A percentile compares a stretch with the other conserved stretches of the same genome.
phyloP scores from a whole-genome alignment of 768 basidiomycete species.

The Baorangia bicolor region DNA sequence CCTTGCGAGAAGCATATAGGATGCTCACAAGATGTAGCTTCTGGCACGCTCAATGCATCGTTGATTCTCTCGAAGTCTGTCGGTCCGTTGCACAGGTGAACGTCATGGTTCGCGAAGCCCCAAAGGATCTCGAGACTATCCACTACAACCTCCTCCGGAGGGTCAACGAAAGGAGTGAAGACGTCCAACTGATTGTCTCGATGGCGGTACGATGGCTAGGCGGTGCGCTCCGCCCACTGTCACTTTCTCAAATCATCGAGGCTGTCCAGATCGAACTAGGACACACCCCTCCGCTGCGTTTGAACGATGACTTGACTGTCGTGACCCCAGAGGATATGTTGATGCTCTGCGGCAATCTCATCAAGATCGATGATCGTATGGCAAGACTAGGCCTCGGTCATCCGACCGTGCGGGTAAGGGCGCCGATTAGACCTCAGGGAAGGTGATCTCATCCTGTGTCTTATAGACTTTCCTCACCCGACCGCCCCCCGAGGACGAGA shows the following conservation, averaged over 20 bases:
- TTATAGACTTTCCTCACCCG: conserved; percentile 26
- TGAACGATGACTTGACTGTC: conserved; percentile 27
- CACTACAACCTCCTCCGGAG: conserved; percentile 23
- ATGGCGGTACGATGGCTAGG: conserved; percentile 25
- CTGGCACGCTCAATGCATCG: conserved; percentile 28
- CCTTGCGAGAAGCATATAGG: background rate
- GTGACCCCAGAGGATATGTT: conserved; percentile 27
- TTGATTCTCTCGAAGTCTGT: conserved; percentile 28
- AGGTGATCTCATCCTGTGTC: background rate
- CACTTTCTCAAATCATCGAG: conserved; percentile 28
- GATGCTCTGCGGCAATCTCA: conserved; percentile 25
- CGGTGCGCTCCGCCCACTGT: conserved; percentile 27
- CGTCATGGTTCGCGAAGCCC: conserved; percentile 14
- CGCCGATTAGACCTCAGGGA: background rate
- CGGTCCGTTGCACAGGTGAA: conserved; percentile 27
- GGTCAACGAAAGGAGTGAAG: conserved; percentile 21
- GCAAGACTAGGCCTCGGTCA: conserved; percentile 23
- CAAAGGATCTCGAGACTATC: conserved; percentile 21
- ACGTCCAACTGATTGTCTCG: conserved; percentile 25
- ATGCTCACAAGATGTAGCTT: conserved; percentile 17
- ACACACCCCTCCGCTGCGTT: conserved; percentile 15
- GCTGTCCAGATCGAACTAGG: conserved; percentile 31
- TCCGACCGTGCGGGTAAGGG: conserved; percentile 23
- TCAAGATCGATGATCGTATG: conserved; percentile 26
- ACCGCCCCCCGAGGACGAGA: conserved; percentile 11